These are phyloP conservation scores for Penicillium verrucosum DNA, from an alignment of 2,329 filamentous ascomycete genomes.

Conservation along the genomic window DNA sequence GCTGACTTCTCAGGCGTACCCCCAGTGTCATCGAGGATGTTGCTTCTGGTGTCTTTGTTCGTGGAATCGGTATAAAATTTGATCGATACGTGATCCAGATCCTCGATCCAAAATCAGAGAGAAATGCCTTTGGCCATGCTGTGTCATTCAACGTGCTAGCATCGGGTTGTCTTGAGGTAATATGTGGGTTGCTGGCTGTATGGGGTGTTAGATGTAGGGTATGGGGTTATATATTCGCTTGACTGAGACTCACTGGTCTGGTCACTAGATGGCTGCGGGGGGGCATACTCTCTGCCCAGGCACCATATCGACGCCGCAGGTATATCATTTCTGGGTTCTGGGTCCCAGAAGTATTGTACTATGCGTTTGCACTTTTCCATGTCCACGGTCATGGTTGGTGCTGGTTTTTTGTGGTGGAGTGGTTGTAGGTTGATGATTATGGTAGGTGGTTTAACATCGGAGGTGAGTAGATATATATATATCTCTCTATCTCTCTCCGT, in stretches of 20 bases:
- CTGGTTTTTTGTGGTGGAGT: not conserved
- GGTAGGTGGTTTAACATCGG: not conserved
- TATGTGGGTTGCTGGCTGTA: not conserved
- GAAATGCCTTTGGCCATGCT: slow-evolving; percentile 74
- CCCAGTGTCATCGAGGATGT: slow-evolving; percentile 71
- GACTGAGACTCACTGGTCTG: not conserved
- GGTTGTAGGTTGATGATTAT: not conserved
- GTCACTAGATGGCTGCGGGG: slow-evolving; percentile 4
- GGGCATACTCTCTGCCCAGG: slow-evolving; percentile 60
- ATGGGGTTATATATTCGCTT: not conserved
- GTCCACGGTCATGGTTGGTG: slow-evolving; percentile 60
- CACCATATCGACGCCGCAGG: slow-evolving; percentile 78
- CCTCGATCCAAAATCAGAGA: slow-evolving; percentile 88
- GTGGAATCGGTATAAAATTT: slow-evolving; percentile 77
- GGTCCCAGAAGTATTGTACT: slow-evolving; percentile 90
- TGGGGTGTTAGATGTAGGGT: not conserved
- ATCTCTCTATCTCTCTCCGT: not conserved
- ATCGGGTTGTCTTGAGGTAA: not conserved
- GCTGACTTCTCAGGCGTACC: slow-evolving; percentile 76
- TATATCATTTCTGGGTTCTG: slow-evolving; percentile 74
- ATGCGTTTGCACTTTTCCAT: slow-evolving; percentile 76
- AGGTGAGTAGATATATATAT: not conserved
- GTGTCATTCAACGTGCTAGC: slow-evolving; percentile 4
- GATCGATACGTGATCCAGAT: slow-evolving; percentile 97
- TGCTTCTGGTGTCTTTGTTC: slow-evolving; percentile 71